Evolutionary conservation across 768 basidiomycete genomes (phyloP).

Genomic region (Termitomyces sp.): DNA sequence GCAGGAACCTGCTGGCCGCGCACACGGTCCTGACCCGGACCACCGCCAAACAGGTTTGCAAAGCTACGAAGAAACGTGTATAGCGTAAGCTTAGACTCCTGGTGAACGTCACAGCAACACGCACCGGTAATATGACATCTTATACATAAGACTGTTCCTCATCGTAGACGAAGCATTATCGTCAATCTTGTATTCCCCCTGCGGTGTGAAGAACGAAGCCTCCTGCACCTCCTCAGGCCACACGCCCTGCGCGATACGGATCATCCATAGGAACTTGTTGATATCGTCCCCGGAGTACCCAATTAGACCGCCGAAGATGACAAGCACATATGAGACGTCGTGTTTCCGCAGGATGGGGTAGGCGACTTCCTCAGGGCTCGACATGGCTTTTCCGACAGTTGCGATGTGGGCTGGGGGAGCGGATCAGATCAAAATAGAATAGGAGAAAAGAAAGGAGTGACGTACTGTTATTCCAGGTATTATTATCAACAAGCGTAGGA

Average conservation of each 20-base stretch:
- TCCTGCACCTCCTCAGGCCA: slow-evolving; percentile 99
- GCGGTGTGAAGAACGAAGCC: slow-evolving; percentile 86
- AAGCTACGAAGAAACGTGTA: slow-evolving; percentile 49
- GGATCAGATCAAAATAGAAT: slow-evolving; percentile 7
- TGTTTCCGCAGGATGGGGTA: slow-evolving; percentile 97
- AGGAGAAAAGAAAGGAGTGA: slow-evolving; percentile 14
- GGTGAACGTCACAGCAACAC: slow-evolving; percentile 12
- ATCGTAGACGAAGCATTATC: slow-evolving; percentile 81
- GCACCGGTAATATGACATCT: slow-evolving; percentile 95
- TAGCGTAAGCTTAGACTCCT: neutral
- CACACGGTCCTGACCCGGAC: slow-evolving; percentile 79
- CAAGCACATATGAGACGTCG: slow-evolving; percentile 94
- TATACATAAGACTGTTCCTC: slow-evolving; percentile 98
- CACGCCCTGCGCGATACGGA: slow-evolving; percentile 90
- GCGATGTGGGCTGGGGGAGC: slow-evolving; percentile 81
- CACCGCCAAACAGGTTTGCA: slow-evolving; percentile 78
- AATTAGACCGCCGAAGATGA: slow-evolving; percentile 95
- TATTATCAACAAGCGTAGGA: slow-evolving; percentile 95
- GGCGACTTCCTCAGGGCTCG: slow-evolving; percentile 88
- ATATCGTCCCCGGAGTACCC: slow-evolving; percentile 99
- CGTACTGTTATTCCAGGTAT: slow-evolving; percentile 99
- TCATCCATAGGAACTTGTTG: slow-evolving; percentile 99
- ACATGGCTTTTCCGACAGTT: slow-evolving; percentile 99
- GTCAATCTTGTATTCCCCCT: slow-evolving; percentile 93
- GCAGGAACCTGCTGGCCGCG: slow-evolving; percentile 82